Conservation (phyloP, 306 rosid species). For the Corylus americana region DNA sequence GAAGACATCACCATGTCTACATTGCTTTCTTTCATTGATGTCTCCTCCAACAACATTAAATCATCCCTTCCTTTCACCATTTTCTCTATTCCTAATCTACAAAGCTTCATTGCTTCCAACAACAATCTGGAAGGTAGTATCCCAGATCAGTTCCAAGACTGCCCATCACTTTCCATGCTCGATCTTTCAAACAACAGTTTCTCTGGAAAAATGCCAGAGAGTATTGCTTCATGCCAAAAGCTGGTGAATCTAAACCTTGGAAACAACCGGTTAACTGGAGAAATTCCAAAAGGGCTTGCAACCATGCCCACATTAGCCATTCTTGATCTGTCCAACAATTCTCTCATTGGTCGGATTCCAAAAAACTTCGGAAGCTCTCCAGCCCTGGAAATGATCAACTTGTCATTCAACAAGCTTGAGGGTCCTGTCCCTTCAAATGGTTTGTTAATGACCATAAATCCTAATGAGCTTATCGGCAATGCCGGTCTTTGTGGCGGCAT, state of each 20-base stretch:
- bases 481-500: constrained; percentile 74
- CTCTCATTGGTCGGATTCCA: constrained; percentile 64
- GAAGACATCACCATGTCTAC: constrained; percentile 56
- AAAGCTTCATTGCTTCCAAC: constrained; percentile 73
- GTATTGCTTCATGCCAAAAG: constrained; percentile 77
- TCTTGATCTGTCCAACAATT: constrained; percentile 82
- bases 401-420: constrained; percentile 80
- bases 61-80: constrained; percentile 68
- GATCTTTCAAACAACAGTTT: constrained; percentile 65
- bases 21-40: constrained; percentile 81
- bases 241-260: constrained; percentile 67
- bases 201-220: constrained; percentile 68
- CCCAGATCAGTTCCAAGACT: constrained; percentile 71
- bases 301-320: constrained; percentile 74
- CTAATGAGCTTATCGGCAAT: constrained; percentile 69
- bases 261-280: constrained; percentile 64
- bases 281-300: constrained; percentile 62
- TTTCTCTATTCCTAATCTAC: constrained; percentile 68
- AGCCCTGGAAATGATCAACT: constrained; percentile 71
- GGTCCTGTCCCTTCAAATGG: constrained; percentile 86
- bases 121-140: constrained; percentile 63
- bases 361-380: constrained; percentile 74
- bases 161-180: constrained; percentile 71
- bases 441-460: constrained; percentile 56
- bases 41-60: constrained; percentile 68